A percentile compares a stretch with the other conserved stretches of the same genome.
Conservation (phyloP, 495 filamentous ascomycete genomes). For the Daldinia childiae region DNA sequence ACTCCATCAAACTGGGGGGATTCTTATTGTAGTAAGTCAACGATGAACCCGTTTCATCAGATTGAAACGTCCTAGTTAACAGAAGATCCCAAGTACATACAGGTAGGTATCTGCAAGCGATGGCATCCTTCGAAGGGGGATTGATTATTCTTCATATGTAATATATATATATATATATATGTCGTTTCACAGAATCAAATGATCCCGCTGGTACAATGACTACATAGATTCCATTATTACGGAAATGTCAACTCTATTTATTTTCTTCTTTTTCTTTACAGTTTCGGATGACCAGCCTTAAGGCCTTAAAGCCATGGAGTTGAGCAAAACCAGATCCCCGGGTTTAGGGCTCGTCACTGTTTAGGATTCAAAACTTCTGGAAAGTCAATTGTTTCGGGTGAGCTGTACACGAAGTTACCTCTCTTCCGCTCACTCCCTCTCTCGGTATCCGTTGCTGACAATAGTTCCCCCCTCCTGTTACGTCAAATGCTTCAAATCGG, state of each 20-base stretch:
- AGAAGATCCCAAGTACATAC: neutral
- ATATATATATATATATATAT: neutral
- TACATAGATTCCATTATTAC: neutral
- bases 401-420: constrained; percentile 15
- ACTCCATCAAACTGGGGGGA: constrained; percentile 12
- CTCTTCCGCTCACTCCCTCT: constrained; percentile 16
- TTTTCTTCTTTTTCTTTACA: neutral
- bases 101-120: neutral
- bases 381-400: constrained; percentile 36
- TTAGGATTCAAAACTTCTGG: constrained; percentile 17
- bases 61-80: constrained; percentile 22
- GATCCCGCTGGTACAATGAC: constrained; percentile 7
- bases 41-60: constrained; percentile 29
- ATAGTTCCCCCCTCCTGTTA: constrained; percentile 19
- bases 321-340: constrained; percentile 8
- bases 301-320: constrained; percentile 3
- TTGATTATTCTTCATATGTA: neutral
- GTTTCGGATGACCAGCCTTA: constrained; percentile 9
- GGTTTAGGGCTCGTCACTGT: constrained; percentile 15
- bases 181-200: constrained; percentile 4
- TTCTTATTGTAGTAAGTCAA: constrained; percentile 36
- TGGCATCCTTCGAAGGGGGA: neutral
- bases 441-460: constrained; percentile 18
- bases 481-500: constrained; percentile 33
- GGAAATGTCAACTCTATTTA: constrained; percentile 14